A percentile compares a stretch with the other conserved stretches of the same genome.
phyloP scores from a whole-genome alignment of 1,284 basidiomycete genomes.

The Cryptococcus amylolentus region DNA sequence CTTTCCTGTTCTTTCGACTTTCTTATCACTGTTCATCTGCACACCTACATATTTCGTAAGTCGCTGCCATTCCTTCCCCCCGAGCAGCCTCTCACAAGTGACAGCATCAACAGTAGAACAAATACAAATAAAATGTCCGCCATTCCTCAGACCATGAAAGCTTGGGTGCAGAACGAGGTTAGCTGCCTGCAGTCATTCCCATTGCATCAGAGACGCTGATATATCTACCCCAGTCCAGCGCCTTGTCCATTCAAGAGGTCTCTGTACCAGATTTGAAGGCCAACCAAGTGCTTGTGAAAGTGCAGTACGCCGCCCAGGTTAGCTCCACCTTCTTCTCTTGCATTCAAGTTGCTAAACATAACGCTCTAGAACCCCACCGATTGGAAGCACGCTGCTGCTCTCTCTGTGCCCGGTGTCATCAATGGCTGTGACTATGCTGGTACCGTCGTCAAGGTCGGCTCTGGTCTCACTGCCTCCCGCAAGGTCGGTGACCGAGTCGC shows the following conservation, averaged over 20 bases:
- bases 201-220: not conserved
- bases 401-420: conserved; percentile 36
- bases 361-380: conserved; percentile 38
- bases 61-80: too few species aligned
- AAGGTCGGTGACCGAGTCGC: conserved; percentile 54
- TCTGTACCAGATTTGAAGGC: conserved; percentile 32
- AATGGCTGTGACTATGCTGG: conserved; percentile 56
- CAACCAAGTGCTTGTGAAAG: conserved; percentile 46
- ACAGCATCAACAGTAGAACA: too few species aligned
- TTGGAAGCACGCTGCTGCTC: conserved; percentile 39
- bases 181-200: not conserved
- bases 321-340: conserved; percentile 1
- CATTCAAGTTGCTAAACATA: too few species aligned
- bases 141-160: conserved; percentile 33
- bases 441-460: conserved; percentile 49
- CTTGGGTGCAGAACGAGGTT: conserved; percentile 25
- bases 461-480: conserved; percentile 34
- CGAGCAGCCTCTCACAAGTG: too few species aligned
- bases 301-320: conserved; percentile 39
- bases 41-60: too few species aligned
- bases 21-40: too few species aligned
- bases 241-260: conserved; percentile 26
- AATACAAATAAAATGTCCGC: too few species aligned
- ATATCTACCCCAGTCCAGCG: not conserved
- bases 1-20: too few species aligned